Conservation (phyloP, 306 rosid species). For the Oemleria cerasiformis region DNA sequence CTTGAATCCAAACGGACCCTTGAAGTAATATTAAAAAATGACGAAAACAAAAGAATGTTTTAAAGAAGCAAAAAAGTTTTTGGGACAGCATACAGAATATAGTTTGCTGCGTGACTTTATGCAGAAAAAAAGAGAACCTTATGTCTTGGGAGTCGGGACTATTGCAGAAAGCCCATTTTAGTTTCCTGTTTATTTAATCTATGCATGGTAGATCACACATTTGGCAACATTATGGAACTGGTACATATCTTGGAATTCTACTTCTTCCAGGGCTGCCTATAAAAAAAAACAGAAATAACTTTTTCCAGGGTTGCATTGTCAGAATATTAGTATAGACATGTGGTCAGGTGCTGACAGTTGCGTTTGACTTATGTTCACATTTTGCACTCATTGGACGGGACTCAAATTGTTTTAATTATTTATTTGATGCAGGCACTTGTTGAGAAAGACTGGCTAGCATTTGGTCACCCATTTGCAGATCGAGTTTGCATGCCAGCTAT, state of each 20-base stretch:
- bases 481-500: slow-evolving; percentile 67
- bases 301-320: neutral
- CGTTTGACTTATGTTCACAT: slow-evolving; percentile 3
- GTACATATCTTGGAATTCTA: neutral
- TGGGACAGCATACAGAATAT: neutral
- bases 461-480: slow-evolving; percentile 95
- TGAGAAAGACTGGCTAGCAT: slow-evolving; percentile 98
- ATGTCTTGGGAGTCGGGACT: neutral
- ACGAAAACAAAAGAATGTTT: neutral
- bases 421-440: slow-evolving; percentile 67
- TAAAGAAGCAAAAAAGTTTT: neutral
- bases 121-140: neutral
- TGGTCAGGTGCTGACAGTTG: slow-evolving; percentile 12
- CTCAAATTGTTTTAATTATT: neutral
- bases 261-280: too few species aligned
- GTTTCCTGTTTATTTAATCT: neutral
- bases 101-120: too few species aligned
- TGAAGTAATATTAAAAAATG: too few species aligned
- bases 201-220: neutral
- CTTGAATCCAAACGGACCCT: too few species aligned
- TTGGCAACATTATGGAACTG: neutral
- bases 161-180: neutral
- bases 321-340: neutral
- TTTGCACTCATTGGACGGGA: slow-evolving; percentile 5
- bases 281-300: too few species aligned